Base-by-base conservation (phyloP, 2,329 filamentous ascomycete genomes). In the Penicillium digitatum region DNA sequence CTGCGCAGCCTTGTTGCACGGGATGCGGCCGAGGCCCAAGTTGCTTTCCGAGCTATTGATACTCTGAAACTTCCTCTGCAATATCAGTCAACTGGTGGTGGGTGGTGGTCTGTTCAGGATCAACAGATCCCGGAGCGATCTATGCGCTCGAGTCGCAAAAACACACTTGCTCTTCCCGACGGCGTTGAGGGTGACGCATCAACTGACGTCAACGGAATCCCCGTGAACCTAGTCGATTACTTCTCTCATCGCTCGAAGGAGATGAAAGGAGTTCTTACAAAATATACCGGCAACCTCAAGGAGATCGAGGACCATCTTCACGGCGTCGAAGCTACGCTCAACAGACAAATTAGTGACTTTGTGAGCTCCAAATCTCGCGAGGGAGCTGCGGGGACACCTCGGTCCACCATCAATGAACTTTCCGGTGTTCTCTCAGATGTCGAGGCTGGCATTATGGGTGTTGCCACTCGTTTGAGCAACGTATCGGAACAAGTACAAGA, bases 21-120 rank as follows among this genome's bases (percentile, higher is more conserved):
- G 58, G 88, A 90, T 68, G 84, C 82, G 24, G 81, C 84, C 35
- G 86, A 91, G 62, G 87, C 87, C 9, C 83, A 86, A 61, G 80
- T 90, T 52, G 84, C 83, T 57, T 89, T 90, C 77, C 83, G 86
- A 54, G 86, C 87, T 22, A 84, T 89, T 31, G 86, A 90, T 65
- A 89, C 89, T 66, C 78, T 91, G 51, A 86, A 87, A 63, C 78
- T 92, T 16, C 89, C 89, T 1, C 65, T 78, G 46, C 81, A 84
- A 61, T 87, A 83, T 67, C 83, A 86, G 63, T 81, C 82, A 54
- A 70, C 70, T 9, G 64, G 71, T 16, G 68, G 66, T 54, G 69
- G 72, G 20, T 75, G 73, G 74, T 75, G 73, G 72, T 71, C 72
- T 20, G 63, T 66, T 22, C 67, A 70, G 37, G 70, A 75, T 56